Evolutionary conservation across 1,139 yeast species (phyloP), one percentile per base, ranked within the genome.

Genomic region (Meyerozyma smithsonii): DNA sequence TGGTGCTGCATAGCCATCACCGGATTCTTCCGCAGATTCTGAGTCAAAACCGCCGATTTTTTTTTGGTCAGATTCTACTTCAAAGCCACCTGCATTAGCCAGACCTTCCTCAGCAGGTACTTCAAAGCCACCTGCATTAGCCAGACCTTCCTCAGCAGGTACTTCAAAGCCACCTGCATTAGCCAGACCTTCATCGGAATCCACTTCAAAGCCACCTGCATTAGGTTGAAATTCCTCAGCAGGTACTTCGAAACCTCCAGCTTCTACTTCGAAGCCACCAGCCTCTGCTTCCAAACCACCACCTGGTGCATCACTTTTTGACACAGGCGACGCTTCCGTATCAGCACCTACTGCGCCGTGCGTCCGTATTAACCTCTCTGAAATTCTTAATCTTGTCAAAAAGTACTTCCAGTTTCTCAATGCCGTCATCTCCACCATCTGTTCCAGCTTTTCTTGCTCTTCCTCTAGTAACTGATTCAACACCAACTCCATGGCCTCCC

Each of bases 331-430:
- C 19, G 25, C 39, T 14, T 25, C 15, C 36, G 10, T 15, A 28
- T 42, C 48, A 6, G 52, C 59, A 3, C 50, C 58, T 10, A 82
- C 61, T n/a, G 54, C 59, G 7, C 96, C 96, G 57, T 86, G 95
- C 18, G 73, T 66, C 33, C 56, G 59, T 42, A 84, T 77, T 44
- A 90, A 66, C 37, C 96, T 68, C n/a, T 74, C 76, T 43, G 75
- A 72, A 28, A 92, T 87, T 42, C 87, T 69, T 40, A 90, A 62
- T 40, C 87, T 92, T 8, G 82, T 69, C 45, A 90, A 64, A 47
- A 88, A 72, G 40, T 74, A 68, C 46, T 79, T 77, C 98, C 98
- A 92, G 39, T 79, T 72, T 44, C 72, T 64, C 48, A 90, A 59
- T 0, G 92, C 82, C 37, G 69, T 67, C 36, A 69, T 46, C 37